Evolutionary conservation across 129 eudicot genomes (phyloP), one percentile per base, ranked within the genome.

Genomic region (Silybum marianum): DNA sequence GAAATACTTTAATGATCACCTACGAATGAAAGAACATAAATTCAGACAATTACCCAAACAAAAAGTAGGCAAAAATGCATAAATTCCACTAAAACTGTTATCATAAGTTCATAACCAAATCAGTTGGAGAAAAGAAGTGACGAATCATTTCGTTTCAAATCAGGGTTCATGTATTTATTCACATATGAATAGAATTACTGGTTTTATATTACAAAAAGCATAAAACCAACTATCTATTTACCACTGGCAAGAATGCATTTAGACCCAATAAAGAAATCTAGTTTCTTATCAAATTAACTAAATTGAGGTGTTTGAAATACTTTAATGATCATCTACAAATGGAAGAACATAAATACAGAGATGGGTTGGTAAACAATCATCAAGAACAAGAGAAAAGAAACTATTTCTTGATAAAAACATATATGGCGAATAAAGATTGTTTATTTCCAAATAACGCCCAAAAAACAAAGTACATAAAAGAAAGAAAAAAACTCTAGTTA

Each of bases 161-260:
- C 73, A 13, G 18, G 42, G 39, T 69, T 36, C 34, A 69, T 69
- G 40, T 30, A 81, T 38, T 60, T 42, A 73, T 72, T 80, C 58
- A 72, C 34, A 58, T 9, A 71, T 32, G 21, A 30, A 71, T 70
- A 21, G 9, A 80, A 60, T 58, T 80, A 71, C 63, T 71, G 25
- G 38, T 54, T 36, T 21, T 16, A 51, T 69, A 32, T 46, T 25
- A 7, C 69, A 39, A n/a, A 26, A 60, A 34, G 16, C 11, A 30
- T 6, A 68, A 11, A 69, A 69, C 21, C 28, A 69, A 69, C 14
- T 28, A 30, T 24, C 42, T 30, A 22, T 28, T 28, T 6, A 10
- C 13, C 72, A 16, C 36, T 32, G 36, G 36, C 36, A 32, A 32
- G 36, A 5, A 9, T 9, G 10, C 39, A 68, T 26, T 68, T 69